Percentiles rank a stretch among this genome's conserved stretches.
These are phyloP conservation scores for Wallacemonas collosoma DNA, from an alignment of 208 protist species.

Conservation along the genomic window DNA sequence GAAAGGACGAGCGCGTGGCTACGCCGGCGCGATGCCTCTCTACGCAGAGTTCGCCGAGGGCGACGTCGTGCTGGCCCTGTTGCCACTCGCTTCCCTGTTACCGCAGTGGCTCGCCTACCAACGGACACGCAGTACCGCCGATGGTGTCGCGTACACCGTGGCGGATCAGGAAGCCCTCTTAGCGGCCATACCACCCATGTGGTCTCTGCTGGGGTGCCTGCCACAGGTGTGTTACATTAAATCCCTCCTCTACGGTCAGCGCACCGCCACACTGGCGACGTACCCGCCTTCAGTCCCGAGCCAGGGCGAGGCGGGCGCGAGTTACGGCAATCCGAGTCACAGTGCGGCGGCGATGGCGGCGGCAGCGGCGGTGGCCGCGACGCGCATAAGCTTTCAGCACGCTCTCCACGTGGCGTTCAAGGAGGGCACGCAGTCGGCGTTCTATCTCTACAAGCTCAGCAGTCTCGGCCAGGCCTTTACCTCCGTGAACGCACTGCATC, in stretches of 20 bases:
- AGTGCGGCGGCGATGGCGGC: neutral
- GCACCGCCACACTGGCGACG: constrained; percentile 38
- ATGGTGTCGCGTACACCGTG: constrained; percentile 14
- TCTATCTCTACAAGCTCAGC: constrained; percentile 58
- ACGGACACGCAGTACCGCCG: constrained; percentile 3
- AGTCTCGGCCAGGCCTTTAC: constrained; percentile 48
- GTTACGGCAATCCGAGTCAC: too few relatives aligned
- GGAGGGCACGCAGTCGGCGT: constrained; percentile 8
- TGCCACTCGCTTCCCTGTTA: constrained; percentile 52
- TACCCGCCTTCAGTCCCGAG: constrained; percentile 18
- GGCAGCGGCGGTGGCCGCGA: neutral
- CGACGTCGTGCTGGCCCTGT: constrained; percentile 62
- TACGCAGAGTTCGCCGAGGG: constrained; percentile 45
- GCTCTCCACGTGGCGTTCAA: constrained; percentile 45
- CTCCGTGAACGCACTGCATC: constrained; percentile 51
- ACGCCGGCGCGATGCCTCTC: constrained; percentile 16
- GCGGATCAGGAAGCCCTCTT: constrained; percentile 21
- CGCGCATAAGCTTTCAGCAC: constrained; percentile 50
- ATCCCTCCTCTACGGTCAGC: constrained; percentile 23
- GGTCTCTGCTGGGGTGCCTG: constrained; percentile 58
- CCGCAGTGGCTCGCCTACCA: constrained; percentile 24
- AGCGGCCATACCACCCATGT: constrained; percentile 34
- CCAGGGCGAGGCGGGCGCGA: neutral
- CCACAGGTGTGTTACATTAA: constrained; percentile 69
- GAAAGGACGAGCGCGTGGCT: neutral